Evolutionary conservation across 2,329 filamentous ascomycete species (phyloP).

Genomic region (Pyrenophora tritici-repentis): DNA sequence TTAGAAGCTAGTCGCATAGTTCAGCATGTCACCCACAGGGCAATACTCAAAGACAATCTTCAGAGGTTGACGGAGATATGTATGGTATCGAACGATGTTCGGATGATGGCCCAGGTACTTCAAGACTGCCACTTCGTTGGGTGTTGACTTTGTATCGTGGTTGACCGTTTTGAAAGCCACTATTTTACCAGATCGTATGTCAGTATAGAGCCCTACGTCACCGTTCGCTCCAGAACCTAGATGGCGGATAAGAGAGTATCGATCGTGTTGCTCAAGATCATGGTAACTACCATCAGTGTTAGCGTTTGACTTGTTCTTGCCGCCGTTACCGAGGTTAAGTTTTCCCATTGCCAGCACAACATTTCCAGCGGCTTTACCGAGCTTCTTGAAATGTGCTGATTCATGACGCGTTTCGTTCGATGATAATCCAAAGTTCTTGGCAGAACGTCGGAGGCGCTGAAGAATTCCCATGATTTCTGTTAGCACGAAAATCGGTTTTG

Average conservation of each 20-base stretch:
- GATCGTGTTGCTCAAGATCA: no score
- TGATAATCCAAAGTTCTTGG: no score
- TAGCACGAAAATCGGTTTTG: no score
- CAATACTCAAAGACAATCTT: slow-evolving; percentile 3
- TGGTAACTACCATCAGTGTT: no score
- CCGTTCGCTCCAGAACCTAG: background rate
- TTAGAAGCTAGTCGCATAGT: background rate
- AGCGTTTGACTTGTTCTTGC: no score
- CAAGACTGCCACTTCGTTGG: background rate
- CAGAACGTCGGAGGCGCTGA: no score
- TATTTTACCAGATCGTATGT: background rate
- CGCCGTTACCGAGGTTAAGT: no score
- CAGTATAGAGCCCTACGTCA: slow-evolving; percentile 1
- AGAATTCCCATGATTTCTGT: no score
- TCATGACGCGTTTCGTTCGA: no score
- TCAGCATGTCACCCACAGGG: background rate
- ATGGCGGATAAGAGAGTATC: background rate
- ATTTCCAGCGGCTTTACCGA: no score
- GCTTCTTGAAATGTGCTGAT: no score
- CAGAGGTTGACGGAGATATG: background rate
- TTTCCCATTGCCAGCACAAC: no score
- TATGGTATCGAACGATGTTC: slow-evolving; percentile 2
- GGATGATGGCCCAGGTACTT: background rate
- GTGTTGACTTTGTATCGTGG: background rate
- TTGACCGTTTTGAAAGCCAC: slow-evolving; percentile 1